phyloP scores from a whole-genome alignment of 805 yeast species.

The Wickerhamiella sergipiensis region DNA sequence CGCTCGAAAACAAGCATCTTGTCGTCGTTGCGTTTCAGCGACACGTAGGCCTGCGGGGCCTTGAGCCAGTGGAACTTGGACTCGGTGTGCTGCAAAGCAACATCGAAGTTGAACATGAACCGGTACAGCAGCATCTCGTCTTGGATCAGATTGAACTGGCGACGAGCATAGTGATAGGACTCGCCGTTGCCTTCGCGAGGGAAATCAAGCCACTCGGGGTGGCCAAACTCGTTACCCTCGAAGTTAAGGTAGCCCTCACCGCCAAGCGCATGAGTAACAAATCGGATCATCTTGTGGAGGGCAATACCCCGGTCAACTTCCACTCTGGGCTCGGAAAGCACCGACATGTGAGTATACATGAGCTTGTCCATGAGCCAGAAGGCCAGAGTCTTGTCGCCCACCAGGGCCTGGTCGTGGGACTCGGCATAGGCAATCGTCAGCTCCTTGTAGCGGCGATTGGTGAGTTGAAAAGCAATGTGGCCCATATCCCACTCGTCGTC shows the following conservation, averaged over 20 bases:
- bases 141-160: conserved; percentile 80
- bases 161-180: conserved; percentile 84
- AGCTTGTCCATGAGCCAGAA: conserved; percentile 98
- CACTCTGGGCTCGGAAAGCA: conserved; percentile 55
- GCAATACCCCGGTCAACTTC: conserved; percentile 81
- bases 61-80: conserved; percentile 55
- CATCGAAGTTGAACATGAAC: conserved; percentile 68
- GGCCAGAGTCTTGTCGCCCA: conserved; percentile 92
- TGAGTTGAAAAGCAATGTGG: conserved; percentile 60
- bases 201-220: conserved; percentile 97
- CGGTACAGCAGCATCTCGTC: conserved; percentile 72
- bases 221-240: conserved; percentile 98
- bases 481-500: conserved; percentile 93
- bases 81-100: conserved; percentile 71
- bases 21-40: conserved; percentile 78
- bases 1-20: conserved; percentile 83
- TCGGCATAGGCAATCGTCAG: conserved; percentile 86
- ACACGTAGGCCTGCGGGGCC: conserved; percentile 66
- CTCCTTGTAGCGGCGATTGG: conserved; percentile 81
- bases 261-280: conserved; percentile 79
- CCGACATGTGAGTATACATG: conserved; percentile 93
- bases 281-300: conserved; percentile 79
- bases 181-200: conserved; percentile 82
- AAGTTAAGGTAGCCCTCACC: conserved; percentile 95
- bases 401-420: conserved; percentile 94